Conservation (phyloP, 441 rosid species). For the Jatropha podagrica region DNA sequence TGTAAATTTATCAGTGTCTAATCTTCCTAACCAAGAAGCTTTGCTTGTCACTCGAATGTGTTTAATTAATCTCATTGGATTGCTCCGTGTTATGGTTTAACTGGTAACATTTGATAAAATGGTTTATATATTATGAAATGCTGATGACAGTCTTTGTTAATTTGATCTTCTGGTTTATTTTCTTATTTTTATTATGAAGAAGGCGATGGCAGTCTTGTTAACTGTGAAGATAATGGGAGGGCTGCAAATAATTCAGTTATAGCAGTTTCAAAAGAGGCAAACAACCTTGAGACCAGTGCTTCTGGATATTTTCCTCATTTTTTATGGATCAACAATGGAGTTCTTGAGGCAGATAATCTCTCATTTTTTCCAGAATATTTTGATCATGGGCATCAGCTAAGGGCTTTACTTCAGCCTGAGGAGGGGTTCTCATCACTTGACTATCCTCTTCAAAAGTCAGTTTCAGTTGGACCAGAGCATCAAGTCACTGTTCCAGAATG, state of each 20-base stretch:
- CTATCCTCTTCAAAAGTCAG: conserved; percentile 39
- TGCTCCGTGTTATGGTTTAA: not conserved
- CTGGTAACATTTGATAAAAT: not conserved
- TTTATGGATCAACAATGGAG: conserved; percentile 29
- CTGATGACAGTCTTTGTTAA: not conserved
- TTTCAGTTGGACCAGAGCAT: conserved; percentile 61
- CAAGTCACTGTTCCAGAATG: conserved; percentile 64
- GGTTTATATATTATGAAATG: not conserved
- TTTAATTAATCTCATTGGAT: not conserved
- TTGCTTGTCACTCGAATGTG: not conserved
- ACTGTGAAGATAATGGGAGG: conserved; percentile 27
- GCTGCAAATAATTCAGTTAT: conserved; percentile 13
- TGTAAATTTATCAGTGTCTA: not conserved
- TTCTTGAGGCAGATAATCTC: conserved; percentile 35
- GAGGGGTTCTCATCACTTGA: conserved; percentile 35
- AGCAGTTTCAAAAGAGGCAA: conserved; percentile 16
- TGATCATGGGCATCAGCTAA: conserved; percentile 29
- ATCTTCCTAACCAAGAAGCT: not conserved
- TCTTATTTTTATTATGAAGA: conserved; percentile 27
- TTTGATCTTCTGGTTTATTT: conserved; percentile 11
- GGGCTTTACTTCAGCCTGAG: conserved; percentile 33
- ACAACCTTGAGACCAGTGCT: conserved; percentile 25
- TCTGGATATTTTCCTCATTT: conserved; percentile 29
- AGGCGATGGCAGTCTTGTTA: conserved; percentile 22
- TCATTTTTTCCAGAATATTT: conserved; percentile 45